These are phyloP conservation scores for Pseudomassariella vexata DNA, from an alignment of 2,329 filamentous ascomycete species.

Conservation along the genomic window DNA sequence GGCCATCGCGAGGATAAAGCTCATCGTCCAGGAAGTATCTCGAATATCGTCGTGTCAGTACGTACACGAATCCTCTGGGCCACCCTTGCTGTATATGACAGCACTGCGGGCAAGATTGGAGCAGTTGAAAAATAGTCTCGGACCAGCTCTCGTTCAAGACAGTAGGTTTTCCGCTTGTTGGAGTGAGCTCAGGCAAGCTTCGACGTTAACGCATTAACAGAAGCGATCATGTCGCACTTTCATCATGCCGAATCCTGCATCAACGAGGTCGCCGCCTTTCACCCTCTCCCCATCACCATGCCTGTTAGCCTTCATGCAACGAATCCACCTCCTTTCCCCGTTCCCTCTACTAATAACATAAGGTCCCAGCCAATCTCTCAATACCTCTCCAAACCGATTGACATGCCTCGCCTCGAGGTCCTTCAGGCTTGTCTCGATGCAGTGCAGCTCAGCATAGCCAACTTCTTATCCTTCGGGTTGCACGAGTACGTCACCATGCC, in stretches of 20 bases:
- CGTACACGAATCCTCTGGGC: conserved; percentile 11
- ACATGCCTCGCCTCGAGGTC: conserved; percentile 14
- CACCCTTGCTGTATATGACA: conserved; percentile 22
- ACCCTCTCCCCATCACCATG: conserved; percentile 11
- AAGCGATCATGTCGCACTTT: conserved; percentile 27
- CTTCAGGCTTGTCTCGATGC: conserved; percentile 16
- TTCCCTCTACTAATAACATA: conserved; percentile 1
- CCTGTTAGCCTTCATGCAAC: no score
- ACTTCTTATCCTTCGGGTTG: conserved; percentile 15
- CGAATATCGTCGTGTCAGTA: conserved; percentile 14
- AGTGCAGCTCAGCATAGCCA: conserved; percentile 15
- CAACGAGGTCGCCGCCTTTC: conserved; percentile 25
- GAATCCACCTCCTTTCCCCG: background rate
- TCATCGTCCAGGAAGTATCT: conserved; percentile 16
- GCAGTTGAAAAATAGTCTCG: conserved; percentile 14
- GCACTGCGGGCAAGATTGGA: conserved; percentile 20
- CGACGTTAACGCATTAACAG: conserved; percentile 14
- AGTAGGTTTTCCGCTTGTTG: conserved; percentile 17
- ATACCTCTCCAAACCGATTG: background rate
- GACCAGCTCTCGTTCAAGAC: conserved; percentile 17
- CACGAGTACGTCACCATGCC: conserved; percentile 15
- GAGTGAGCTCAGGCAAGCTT: background rate
- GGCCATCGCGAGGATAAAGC: conserved; percentile 15
- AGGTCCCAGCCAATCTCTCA: background rate
- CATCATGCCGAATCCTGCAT: conserved; percentile 30